These are phyloP conservation scores for Tolypocladium ovalisporum DNA, from an alignment of 2,329 filamentous ascomycete species.

Conservation along the genomic window DNA sequence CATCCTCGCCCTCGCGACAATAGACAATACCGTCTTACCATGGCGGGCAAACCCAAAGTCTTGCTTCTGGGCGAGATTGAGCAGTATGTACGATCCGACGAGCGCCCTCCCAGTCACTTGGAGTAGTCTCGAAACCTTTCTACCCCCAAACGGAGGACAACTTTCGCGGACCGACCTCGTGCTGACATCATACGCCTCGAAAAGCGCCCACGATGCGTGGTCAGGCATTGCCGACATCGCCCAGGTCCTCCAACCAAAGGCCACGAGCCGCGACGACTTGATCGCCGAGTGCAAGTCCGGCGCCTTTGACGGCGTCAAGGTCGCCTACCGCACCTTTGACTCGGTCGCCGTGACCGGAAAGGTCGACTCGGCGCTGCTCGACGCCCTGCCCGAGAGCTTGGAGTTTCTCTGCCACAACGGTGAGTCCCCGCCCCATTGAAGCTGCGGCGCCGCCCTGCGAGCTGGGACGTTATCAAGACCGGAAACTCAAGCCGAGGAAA, in stretches of 20 bases:
- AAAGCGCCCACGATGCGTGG: conserved; percentile 58
- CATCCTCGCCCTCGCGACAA: background rate
- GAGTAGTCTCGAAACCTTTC: background rate
- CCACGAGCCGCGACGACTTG: conserved; percentile 56
- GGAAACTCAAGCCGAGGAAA: background rate
- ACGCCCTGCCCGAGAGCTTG: conserved; percentile 40
- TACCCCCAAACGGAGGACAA: background rate
- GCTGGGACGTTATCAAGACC: background rate
- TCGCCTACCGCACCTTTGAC: conserved; percentile 60
- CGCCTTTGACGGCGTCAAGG: conserved; percentile 52
- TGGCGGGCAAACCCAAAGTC: conserved; percentile 22
- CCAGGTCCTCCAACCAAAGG: conserved; percentile 51
- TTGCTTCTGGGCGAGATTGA: conserved; percentile 27
- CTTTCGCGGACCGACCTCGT: background rate
- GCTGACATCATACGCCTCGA: background rate
- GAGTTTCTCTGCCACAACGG: conserved; percentile 51
- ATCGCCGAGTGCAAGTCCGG: conserved; percentile 56
- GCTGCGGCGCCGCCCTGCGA: background rate
- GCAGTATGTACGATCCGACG: conserved; percentile 19
- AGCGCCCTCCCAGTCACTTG: background rate
- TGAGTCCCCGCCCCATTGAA: conserved; percentile 14
- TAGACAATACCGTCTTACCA: conserved; percentile 5
- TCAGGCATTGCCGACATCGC: conserved; percentile 48
- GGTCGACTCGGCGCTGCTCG: conserved; percentile 60
- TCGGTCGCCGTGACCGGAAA: conserved; percentile 55